Conservation (phyloP, 1,284 basidiomycete species). For the Ceratobasidium theobromae region DNA sequence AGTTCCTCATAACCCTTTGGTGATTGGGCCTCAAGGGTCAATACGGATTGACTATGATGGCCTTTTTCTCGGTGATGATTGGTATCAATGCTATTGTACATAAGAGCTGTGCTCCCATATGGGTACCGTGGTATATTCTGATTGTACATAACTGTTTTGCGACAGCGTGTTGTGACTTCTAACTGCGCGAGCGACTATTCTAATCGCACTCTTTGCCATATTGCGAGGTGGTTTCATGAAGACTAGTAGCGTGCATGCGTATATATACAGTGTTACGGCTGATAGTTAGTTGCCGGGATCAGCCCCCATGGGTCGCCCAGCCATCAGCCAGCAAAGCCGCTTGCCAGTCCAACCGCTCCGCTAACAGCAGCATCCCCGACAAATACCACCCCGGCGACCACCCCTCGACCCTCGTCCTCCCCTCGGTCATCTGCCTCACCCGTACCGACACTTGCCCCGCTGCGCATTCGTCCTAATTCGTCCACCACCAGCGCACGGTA, state of each 20-base stretch:
- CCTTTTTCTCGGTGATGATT: too few species aligned
- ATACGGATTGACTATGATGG: too few species aligned
- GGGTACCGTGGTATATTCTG: too few species aligned
- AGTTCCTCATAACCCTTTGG: too few species aligned
- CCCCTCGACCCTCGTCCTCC: constrained; percentile 54
- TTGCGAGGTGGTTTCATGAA: too few species aligned
- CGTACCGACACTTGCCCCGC: constrained; percentile 58
- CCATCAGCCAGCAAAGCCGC: constrained; percentile 16
- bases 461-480: constrained; percentile 56
- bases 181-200: too few species aligned
- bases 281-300: neutral
- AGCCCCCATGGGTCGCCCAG: neutral
- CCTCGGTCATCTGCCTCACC: constrained; percentile 62
- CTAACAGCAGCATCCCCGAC: constrained; percentile 65
- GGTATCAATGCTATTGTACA: too few species aligned
- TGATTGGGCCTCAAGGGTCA: too few species aligned
- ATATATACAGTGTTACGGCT: neutral
- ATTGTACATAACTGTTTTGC: too few species aligned
- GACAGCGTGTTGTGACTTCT: too few species aligned
- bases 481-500: constrained; percentile 55
- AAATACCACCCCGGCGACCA: constrained; percentile 63
- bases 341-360: constrained; percentile 57
- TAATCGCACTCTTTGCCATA: too few species aligned
- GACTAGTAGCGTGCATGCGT: neutral
- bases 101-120: too few species aligned